These are phyloP conservation scores for Macrotyloma uniflorum DNA, from an alignment of 306 rosid genomes.

Conservation along the genomic window DNA sequence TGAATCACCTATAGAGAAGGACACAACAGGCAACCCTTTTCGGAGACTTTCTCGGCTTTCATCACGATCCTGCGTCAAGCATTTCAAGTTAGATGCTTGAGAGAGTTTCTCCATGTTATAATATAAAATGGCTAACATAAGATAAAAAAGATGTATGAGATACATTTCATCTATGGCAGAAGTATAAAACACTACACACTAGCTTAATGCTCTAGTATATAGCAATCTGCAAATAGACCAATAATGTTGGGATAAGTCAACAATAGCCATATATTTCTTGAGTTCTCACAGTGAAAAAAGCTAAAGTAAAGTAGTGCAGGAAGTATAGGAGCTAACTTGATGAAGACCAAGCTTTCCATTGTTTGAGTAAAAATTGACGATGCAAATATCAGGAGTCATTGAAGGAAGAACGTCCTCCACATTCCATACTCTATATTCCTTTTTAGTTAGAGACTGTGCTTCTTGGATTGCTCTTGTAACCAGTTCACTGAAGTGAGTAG, in stretches of 20 bases:
- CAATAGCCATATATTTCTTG: neutral
- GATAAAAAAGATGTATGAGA: neutral
- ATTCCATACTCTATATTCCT: neutral
- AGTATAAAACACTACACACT: neutral
- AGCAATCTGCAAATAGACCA: neutral
- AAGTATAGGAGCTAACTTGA: conserved; percentile 48
- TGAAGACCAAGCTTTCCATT: conserved; percentile 73
- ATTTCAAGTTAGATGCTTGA: neutral
- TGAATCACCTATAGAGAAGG: conserved; percentile 73
- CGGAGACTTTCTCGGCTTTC: conserved; percentile 61
- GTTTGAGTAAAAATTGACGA: conserved; percentile 64
- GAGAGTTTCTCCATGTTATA: neutral
- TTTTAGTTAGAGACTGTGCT: conserved; percentile 49
- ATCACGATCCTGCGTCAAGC: conserved; percentile 59
- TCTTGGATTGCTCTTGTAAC: conserved; percentile 49
- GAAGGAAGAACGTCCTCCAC: conserved; percentile 58
- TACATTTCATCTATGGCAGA: neutral
- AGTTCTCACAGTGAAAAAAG: neutral
- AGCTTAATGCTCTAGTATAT: neutral
- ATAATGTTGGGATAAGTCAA: neutral
- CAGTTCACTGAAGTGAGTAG: conserved; percentile 36
- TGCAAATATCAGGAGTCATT: conserved; percentile 70
- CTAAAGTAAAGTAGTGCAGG: neutral
- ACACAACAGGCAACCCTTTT: conserved; percentile 67
- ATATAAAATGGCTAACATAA: neutral